phyloP scores from a whole-genome alignment of 2,329 filamentous ascomycete genomes.

The Coniochaeta sp. region DNA sequence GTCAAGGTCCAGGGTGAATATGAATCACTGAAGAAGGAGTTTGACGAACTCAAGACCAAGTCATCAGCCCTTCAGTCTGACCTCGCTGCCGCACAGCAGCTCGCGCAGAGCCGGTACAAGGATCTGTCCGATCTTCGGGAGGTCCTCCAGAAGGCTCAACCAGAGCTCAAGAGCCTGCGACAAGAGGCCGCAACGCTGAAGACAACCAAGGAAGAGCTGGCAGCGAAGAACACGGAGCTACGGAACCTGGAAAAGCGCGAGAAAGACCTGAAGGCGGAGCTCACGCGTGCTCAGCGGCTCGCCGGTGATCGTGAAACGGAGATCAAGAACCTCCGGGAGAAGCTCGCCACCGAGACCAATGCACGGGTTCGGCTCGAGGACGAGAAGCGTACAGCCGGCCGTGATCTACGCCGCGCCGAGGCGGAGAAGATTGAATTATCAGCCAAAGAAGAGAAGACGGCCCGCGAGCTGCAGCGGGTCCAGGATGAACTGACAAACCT shows the following conservation, averaged over 20 bases:
- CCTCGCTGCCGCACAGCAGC: conserved; percentile 74
- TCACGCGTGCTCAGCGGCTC: conserved; percentile 61
- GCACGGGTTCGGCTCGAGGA: conserved; percentile 71
- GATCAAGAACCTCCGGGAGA: conserved; percentile 70
- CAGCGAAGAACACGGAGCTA: conserved; percentile 50
- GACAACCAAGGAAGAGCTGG: conserved; percentile 66
- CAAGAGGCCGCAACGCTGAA: conserved; percentile 72
- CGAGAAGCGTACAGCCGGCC: conserved; percentile 62
- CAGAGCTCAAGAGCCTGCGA: conserved; percentile 72
- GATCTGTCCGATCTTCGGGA: conserved; percentile 76
- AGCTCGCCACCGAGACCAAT: conserved; percentile 66
- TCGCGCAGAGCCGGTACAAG: conserved; percentile 82
- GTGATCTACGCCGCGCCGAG: conserved; percentile 71
- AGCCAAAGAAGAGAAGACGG: conserved; percentile 63
- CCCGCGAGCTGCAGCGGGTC: conserved; percentile 60
- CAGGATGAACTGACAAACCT: conserved; percentile 68
- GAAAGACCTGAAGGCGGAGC: conserved; percentile 70
- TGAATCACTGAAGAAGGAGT: conserved; percentile 42
- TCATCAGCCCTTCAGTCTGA: conserved; percentile 69
- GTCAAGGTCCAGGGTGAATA: conserved; percentile 53
- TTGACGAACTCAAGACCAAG: conserved; percentile 63
- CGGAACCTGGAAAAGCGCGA: conserved; percentile 74
- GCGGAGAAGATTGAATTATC: conserved; percentile 71
- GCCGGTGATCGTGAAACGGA: conserved; percentile 69
- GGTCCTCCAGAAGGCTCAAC: conserved; percentile 74